Evolutionary conservation across 257 asterid genomes (phyloP).

Genomic region (Penstemon davidsonii): DNA sequence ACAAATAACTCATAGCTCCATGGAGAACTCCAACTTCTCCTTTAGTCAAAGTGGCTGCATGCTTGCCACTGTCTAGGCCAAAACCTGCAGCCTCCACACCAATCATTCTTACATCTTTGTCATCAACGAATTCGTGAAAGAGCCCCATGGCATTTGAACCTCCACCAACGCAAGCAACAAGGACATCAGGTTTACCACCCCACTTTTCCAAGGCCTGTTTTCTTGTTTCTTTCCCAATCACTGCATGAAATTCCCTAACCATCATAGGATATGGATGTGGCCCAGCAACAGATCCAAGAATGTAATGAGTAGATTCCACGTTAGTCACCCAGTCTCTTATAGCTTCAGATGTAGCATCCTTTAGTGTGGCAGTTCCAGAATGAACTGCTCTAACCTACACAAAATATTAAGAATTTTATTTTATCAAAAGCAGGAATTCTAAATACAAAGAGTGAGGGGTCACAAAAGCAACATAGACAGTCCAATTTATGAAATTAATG

Average conservation of each 20-base stretch:
- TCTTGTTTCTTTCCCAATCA: slow-evolving; percentile 93
- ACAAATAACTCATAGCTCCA: slow-evolving; percentile 95
- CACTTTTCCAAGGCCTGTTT: slow-evolving; percentile 88
- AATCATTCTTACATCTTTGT: slow-evolving; percentile 74
- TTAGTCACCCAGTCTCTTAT: slow-evolving; percentile 95
- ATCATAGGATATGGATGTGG: slow-evolving; percentile 98
- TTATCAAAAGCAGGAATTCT: neutral
- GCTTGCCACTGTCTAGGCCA: slow-evolving; percentile 91
- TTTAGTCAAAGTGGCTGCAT: slow-evolving; percentile 87
- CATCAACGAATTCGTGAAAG: slow-evolving; percentile 87
- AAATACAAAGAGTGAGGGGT: neutral
- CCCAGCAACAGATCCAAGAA: slow-evolving; percentile 91
- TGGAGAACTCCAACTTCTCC: slow-evolving; percentile 94
- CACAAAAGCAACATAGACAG: slow-evolving; percentile 17
- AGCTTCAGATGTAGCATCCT: slow-evolving; percentile 98
- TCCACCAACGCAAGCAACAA: slow-evolving; percentile 96
- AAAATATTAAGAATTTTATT: slow-evolving; percentile 8
- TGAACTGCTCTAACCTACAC: slow-evolving; percentile 86
- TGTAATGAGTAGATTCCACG: slow-evolving; percentile 91
- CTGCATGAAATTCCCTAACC: slow-evolving; percentile 95
- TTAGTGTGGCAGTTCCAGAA: slow-evolving; percentile 92
- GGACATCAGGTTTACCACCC: slow-evolving; percentile 85
- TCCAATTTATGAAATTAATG: neutral
- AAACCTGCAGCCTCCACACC: slow-evolving; percentile 98
- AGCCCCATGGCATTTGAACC: slow-evolving; percentile 97